A percentile compares a stretch with the other conserved stretches of the same genome.
Evolutionary conservation across 202 grass and related monocot species (phyloP).

Genomic region (Brachypodium distachyon): DNA sequence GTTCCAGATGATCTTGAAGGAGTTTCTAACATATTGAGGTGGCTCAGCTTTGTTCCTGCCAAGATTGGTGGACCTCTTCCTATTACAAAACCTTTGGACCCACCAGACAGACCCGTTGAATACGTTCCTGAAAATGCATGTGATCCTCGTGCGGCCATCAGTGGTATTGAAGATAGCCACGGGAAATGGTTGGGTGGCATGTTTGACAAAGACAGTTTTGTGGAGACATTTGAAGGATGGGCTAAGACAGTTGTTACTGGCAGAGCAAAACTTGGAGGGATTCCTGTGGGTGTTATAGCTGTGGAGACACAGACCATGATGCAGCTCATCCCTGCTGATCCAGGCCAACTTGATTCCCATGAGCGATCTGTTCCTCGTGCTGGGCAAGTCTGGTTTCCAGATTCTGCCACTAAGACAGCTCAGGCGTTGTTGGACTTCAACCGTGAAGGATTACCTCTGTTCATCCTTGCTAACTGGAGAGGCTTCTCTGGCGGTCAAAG

Average conservation of each 20-base stretch:
- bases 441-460: conserved; percentile 71
- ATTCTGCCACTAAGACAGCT: conserved; percentile 78
- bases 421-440: conserved; percentile 75
- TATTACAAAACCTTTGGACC: conserved; percentile 56
- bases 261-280: conserved; percentile 75
- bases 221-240: conserved; percentile 86
- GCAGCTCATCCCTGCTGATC: conserved; percentile 72
- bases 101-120: conserved; percentile 46
- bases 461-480: conserved; percentile 90
- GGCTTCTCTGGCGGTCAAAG: conserved; percentile 84
- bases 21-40: conserved; percentile 60
- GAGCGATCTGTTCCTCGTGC: conserved; percentile 60
- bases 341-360: conserved; percentile 74
- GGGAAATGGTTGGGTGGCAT: conserved; percentile 78
- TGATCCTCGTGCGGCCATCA: conserved; percentile 64
- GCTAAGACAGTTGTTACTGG: conserved; percentile 78
- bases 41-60: conserved; percentile 85
- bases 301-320: conserved; percentile 80
- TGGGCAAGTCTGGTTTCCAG: conserved; percentile 87
- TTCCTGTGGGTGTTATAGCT: conserved; percentile 75
- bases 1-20: conserved; percentile 77
- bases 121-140: conserved; percentile 73
- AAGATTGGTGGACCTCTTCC: conserved; percentile 68
- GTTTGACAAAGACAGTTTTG: conserved; percentile 74
- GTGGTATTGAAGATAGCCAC: conserved; percentile 41